Evolutionary conservation across 768 basidiomycete genomes (phyloP).

Genomic region (Leucogyrophana mollusca): DNA sequence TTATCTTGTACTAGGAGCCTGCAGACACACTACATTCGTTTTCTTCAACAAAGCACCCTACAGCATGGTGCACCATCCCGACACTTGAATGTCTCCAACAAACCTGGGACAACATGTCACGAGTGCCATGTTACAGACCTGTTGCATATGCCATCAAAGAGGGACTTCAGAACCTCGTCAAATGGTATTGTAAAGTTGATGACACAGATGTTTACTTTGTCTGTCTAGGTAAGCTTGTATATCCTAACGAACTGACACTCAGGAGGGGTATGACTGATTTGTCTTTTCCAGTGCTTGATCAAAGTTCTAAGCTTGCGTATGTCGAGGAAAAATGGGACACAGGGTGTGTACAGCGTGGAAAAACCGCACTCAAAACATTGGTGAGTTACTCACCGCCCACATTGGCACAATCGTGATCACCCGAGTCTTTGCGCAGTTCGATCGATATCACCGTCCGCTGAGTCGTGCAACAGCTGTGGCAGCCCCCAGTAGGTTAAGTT

Average conservation of each 20-base stretch:
- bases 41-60: conserved; percentile 8
- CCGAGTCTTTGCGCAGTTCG: too few relatives aligned
- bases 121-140: too few relatives aligned
- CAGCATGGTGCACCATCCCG: conserved; percentile 17
- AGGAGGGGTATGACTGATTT: too few relatives aligned
- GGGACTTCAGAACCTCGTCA: neutral
- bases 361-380: too few relatives aligned
- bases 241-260: too few relatives aligned
- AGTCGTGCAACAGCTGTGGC: too few relatives aligned
- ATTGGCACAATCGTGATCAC: too few relatives aligned
- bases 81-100: conserved; percentile 15
- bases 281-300: conserved; percentile 9
- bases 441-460: too few relatives aligned
- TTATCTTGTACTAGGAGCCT: conserved; percentile 15
- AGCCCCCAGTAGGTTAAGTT: too few relatives aligned
- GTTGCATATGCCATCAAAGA: too few relatives aligned
- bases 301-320: conserved; percentile 13
- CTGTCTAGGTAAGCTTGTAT: conserved; percentile 1
- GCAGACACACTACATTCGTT: conserved; percentile 14
- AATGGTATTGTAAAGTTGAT: conserved; percentile 1
- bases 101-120: conserved; percentile 11
- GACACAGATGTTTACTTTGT: neutral
- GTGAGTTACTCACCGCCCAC: too few relatives aligned
- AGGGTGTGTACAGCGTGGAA: neutral
- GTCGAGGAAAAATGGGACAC: conserved; percentile 9